Percentiles rank a stretch among this genome's conserved stretches.
Conservation (phyloP, 2,329 filamentous ascomycete genomes). For the Verticillium longisporum region DNA sequence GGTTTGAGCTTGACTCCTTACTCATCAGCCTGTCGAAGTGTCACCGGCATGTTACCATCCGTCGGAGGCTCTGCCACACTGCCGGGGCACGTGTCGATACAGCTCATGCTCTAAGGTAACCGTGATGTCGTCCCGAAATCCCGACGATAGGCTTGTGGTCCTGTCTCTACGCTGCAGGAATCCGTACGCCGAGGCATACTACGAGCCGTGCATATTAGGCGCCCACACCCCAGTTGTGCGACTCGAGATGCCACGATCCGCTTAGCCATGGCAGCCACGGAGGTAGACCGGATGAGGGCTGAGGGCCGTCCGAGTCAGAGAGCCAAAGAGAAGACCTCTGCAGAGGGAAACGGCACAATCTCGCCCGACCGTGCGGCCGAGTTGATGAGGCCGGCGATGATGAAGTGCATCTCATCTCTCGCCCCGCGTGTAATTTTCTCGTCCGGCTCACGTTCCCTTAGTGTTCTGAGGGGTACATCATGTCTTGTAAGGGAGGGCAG, state of each 20-base stretch:
- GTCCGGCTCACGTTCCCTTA: neutral
- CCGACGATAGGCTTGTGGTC: neutral
- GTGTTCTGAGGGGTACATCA: neutral
- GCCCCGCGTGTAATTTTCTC: neutral
- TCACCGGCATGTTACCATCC: neutral
- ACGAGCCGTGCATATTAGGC: conserved; percentile 1
- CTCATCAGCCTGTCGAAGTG: neutral
- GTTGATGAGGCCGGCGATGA: neutral
- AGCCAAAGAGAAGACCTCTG: neutral
- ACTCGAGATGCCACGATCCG: neutral
- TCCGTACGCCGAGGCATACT: neutral
- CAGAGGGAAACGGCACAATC: neutral
- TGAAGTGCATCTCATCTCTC: neutral
- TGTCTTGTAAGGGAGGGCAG: neutral
- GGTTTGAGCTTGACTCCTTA: neutral
- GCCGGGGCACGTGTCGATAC: neutral
- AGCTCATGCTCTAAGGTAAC: neutral
- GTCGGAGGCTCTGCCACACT: neutral
- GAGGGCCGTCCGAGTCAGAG: neutral
- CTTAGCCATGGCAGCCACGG: neutral
- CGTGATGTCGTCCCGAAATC: conserved; percentile 1
- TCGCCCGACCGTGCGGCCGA: neutral
- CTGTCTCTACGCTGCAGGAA: neutral
- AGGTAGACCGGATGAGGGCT: neutral
- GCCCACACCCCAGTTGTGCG: neutral